Evolutionary conservation across 2,329 filamentous ascomycete species (phyloP).

Genomic region (Endoconidiophora polonica): DNA sequence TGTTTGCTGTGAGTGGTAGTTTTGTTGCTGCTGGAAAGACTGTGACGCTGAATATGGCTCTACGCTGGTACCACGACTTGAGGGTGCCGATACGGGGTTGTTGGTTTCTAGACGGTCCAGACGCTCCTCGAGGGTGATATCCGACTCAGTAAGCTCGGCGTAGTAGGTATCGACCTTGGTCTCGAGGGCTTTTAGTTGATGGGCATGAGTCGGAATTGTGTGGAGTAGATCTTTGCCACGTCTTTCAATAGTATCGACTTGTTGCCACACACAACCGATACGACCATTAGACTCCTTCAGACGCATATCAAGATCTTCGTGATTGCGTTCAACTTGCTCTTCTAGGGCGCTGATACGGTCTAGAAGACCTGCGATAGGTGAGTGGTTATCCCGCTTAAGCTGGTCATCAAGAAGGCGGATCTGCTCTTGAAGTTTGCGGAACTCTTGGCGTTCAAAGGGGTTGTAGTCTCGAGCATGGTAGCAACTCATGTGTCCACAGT

Average conservation of each 20-base stretch:
- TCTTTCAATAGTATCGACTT: conserved; percentile 29
- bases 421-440: conserved; percentile 32
- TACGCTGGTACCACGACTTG: not conserved
- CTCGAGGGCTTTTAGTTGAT: conserved; percentile 8
- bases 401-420: conserved; percentile 29
- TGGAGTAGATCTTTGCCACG: conserved; percentile 13
- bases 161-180: conserved; percentile 19
- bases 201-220: conserved; percentile 5
- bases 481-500: conserved; percentile 43
- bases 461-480: conserved; percentile 37
- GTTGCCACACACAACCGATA: conserved; percentile 36
- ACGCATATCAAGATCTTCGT: conserved; percentile 33
- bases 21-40: not conserved
- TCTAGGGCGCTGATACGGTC: conserved; percentile 34
- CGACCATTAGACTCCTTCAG: conserved; percentile 39
- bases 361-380: conserved; percentile 24
- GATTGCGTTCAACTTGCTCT: conserved; percentile 35
- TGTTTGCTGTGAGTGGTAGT: not conserved
- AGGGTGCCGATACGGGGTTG: conserved; percentile 3
- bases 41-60: not conserved
- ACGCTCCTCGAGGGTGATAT: conserved; percentile 36
- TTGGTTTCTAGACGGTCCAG: conserved; percentile 29
- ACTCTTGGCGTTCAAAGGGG: conserved; percentile 28
- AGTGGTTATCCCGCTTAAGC: conserved; percentile 22
- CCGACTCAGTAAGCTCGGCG: conserved; percentile 31